Evolutionary conservation across 768 basidiomycete species (phyloP), one percentile per base, ranked within the genome.

Genomic region (Strobilomyces echinocephalus): DNA sequence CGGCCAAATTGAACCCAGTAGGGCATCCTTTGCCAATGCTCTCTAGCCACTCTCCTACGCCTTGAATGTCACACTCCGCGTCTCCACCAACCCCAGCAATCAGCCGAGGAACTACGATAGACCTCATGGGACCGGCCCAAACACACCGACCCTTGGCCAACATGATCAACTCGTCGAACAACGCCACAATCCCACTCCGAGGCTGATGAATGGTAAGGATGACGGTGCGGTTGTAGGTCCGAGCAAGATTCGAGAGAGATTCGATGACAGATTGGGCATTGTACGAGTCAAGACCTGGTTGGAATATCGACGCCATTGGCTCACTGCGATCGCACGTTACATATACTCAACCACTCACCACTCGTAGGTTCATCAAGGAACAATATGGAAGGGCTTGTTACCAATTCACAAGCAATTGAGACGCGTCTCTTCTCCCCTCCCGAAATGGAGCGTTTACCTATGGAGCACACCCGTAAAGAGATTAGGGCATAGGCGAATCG

Each of bases 121-220:
- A 54, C 40, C 45, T 63, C 58, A 69, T 68, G 30, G 66, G 67
- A 43, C 66, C 66, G 12, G 66, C 63, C 66, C 66, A 68, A 36
- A 63, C 66, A 65, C 66, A 67, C 50, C 91, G 88, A 2, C 97
- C 97, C 47, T 81, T 78, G 0, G 91, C 91, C 16, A 99, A 78
- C 3, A 98, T 75, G 3, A 98, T 70, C 30, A 99, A 78, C 56
- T 95, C 87, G 66, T 99, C 95, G 60, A 99, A 98, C 12, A 99
- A 74, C 0, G 92, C 85, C 14, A 98, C 95, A 60, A 99, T 98
- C 71, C 97, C 97, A 68, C 91, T 94, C 47, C 95, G 85, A 14
- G 95, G 97, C 69, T 98, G 97, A 63, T 99, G 97, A 52, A 99
- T 98, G 0, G 95, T 98, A 74, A 98, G 97, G 53, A 98, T 79